Base-by-base conservation (phyloP, 2,329 filamentous ascomycete species). In the Fusarium sp. region DNA sequence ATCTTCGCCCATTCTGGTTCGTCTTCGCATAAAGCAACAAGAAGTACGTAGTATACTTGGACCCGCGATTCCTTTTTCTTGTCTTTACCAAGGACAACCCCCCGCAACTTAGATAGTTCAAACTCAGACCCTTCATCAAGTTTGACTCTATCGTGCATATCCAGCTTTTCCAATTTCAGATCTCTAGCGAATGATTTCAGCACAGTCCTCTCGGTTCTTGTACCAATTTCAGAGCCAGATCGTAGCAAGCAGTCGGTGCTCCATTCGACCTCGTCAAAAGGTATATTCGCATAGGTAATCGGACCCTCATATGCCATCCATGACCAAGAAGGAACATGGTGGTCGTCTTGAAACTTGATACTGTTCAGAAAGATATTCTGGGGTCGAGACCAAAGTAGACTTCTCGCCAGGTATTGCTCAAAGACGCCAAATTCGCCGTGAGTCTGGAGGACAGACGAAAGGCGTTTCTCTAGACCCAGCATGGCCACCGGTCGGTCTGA, bases 261-360 rank as follows among this genome's bases (percentile, higher is more conserved):
- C 57, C 57, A 60, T n/a, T 60, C 18, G 6, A 60, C 57, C 29
- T 42, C 11, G 36, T 54, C 47, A 9, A 60, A 60, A 17, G 36
- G 46, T 15, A 60, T 25, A 12, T 60, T 38, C 7, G 47, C 22
- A n/a, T 55, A 42, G 0, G 29, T 27, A 17, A 60, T 60, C 7
- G 47, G 36, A 2, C 57, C 47, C 9, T 44, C 36, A 17, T 44
- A 60, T 14, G 47, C 47, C 57, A 44, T 60, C 57, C 57, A 60
- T 20, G 57, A 60, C 57, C 57, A 60, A 14, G 47, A 41, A 17
- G 57, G 57, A 25, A 60, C 47, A 9, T 7, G 7, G 15, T 10
- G 8, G 13, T 9, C 10, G 7, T 15, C 12, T 14, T 31, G 17
- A 8, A 60, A 55, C 4, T 11, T 20, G 22, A 60, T 60, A 11